These are phyloP conservation scores for Termitomyces heimii DNA, from an alignment of 768 basidiomycete genomes.

Conservation along the genomic window DNA sequence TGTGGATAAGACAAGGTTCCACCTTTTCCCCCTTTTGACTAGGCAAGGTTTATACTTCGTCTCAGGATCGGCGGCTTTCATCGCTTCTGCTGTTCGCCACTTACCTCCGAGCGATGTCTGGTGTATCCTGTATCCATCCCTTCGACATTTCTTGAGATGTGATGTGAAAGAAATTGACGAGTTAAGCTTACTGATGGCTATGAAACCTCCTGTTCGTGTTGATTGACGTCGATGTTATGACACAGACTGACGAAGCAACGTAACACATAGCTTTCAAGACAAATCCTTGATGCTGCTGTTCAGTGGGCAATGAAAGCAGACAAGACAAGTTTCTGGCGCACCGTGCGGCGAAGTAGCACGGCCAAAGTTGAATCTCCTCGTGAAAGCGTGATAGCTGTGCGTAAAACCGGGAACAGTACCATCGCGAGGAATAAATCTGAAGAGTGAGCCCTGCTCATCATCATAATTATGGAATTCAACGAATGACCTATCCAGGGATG, in stretches of 20 bases:
- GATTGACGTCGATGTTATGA: not conserved
- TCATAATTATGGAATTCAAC: not conserved
- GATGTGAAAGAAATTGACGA: slow-evolving; percentile 77
- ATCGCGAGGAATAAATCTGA: slow-evolving; percentile 59
- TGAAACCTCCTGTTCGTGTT: slow-evolving; percentile 73
- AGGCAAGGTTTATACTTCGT: not conserved
- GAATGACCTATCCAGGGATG: slow-evolving; percentile 52
- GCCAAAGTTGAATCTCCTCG: slow-evolving; percentile 60
- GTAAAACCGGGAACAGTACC: slow-evolving; percentile 38
- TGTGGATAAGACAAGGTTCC: slow-evolving; percentile 93
- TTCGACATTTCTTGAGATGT: slow-evolving; percentile 79
- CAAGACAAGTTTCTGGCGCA: slow-evolving; percentile 75
- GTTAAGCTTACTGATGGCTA: slow-evolving; percentile 61
- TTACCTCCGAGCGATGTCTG: slow-evolving; percentile 87
- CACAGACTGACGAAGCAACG: not conserved
- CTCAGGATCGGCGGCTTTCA: slow-evolving; percentile 80
- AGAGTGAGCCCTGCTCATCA: slow-evolving; percentile 47
- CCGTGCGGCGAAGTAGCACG: slow-evolving; percentile 33
- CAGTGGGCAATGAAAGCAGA: slow-evolving; percentile 87
- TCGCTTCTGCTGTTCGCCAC: slow-evolving; percentile 78
- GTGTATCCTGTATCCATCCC: slow-evolving; percentile 93
- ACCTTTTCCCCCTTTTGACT: not conserved
- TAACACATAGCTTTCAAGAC: slow-evolving; percentile 50
- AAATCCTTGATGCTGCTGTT: slow-evolving; percentile 80
- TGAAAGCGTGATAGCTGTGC: slow-evolving; percentile 64